Base-by-base conservation (phyloP, 352 stramenopile species). In the Phytophthora vignae region DNA sequence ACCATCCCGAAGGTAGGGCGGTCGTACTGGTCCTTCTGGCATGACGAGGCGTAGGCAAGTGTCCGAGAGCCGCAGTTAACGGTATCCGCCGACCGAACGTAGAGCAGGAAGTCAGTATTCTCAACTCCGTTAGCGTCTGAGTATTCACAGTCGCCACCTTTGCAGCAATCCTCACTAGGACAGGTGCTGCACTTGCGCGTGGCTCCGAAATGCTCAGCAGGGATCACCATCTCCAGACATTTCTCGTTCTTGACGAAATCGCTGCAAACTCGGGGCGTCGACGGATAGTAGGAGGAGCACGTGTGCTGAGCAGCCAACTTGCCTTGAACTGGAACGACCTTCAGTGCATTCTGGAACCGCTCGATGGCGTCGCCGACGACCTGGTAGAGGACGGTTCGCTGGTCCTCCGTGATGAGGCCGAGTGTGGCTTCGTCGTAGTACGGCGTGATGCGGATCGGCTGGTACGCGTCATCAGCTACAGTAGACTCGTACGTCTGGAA, bases 1-100 rank as follows among this genome's bases (percentile, higher is more conserved):
- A 79, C 74, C 87, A 94, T 95, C 0, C 90, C 88, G 59, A 96
- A 94, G 11, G 85, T 95, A 8, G 87, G 88, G 4, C 87, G 85
- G 60, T 97, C 90, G 63, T 84, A 93, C 52, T 96, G 87, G 64
- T 97, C 88, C 38, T 92, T 93, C 61, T 94, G 90, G 62, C 90
- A 97, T 0, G 88, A 90, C 0, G 83, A 83, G 0, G 90, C 88
- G 66, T 94, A 97, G 15, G 87, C 90, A 0, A 97, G 67, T 14
- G 90, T 87, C 0, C 76, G 74, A 2, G 64, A 9, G 54, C 61
- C 61, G 60, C 89, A 96, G 72, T 89, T 90, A 4, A 42, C 64
- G 0, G 89, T 90, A 7, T 66, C 72, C 0, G 69, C 73, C 0
- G 87, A 82, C 6, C 86, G 85, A 22, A 96, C 63, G 62, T 95